phyloP scores from a whole-genome alignment of 2,329 filamentous ascomycete species.

The Claviceps monticola region DNA sequence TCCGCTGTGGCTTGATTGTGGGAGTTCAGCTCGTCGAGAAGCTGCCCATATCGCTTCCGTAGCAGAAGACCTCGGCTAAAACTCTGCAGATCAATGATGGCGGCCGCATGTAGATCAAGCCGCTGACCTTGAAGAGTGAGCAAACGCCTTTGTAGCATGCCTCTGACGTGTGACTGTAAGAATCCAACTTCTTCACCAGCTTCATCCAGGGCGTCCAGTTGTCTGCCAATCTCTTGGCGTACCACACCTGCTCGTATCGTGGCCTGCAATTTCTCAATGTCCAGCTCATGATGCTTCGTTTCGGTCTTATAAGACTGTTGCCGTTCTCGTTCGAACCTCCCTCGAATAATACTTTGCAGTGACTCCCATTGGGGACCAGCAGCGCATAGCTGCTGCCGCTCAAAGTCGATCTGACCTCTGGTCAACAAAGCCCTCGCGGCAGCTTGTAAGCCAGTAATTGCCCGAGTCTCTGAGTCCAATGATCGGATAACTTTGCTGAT shows the following conservation, averaged over 20 bases:
- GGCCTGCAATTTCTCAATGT: conserved; percentile 35
- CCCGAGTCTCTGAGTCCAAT: conserved; percentile 35
- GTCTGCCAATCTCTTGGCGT: conserved; percentile 33
- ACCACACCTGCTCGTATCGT: conserved; percentile 41
- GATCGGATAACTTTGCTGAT: conserved; percentile 38
- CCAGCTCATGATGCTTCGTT: conserved; percentile 27
- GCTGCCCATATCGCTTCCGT: conserved; percentile 43
- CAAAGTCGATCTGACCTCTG: conserved; percentile 36
- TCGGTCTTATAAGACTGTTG: conserved; percentile 33
- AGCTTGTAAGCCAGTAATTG: conserved; percentile 48
- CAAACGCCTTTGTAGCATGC: conserved; percentile 42
- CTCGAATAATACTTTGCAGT: conserved; percentile 29
- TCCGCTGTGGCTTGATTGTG: conserved; percentile 52
- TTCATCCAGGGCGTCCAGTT: conserved; percentile 32
- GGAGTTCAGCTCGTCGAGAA: conserved; percentile 57
- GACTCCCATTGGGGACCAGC: conserved; percentile 36
- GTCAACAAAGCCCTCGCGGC: conserved; percentile 48
- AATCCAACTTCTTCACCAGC: conserved; percentile 32
- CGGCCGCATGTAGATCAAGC: conserved; percentile 42
- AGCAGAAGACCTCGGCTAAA: conserved; percentile 50
- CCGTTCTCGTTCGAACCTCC: conserved; percentile 31
- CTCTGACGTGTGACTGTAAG: conserved; percentile 47
- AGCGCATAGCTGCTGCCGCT: conserved; percentile 36
- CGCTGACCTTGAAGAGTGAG: conserved; percentile 35
- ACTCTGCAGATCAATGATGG: conserved; percentile 52